Percentiles rank a stretch among this genome's conserved stretches.
Conservation (phyloP, 2,329 filamentous ascomycete genomes). For the Huntiella decipiens region DNA sequence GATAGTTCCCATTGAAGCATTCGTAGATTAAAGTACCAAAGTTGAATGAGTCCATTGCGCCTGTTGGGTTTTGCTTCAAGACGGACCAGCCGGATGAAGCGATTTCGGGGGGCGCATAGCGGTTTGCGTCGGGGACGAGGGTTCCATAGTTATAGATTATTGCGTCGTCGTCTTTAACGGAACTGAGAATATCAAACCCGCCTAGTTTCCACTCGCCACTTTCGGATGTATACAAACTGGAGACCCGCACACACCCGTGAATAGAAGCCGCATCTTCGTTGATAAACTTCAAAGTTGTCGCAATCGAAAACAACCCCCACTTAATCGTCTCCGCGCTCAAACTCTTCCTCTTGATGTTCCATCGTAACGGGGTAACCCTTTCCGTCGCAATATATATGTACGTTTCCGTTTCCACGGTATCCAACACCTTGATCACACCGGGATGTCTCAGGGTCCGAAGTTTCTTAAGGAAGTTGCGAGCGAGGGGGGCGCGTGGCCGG, state of each 20-base stretch:
- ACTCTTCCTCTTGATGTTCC: conserved; percentile 78
- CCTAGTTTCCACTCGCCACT: conserved; percentile 96
- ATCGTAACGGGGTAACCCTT: conserved; percentile 65
- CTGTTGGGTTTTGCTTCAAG: conserved; percentile 64
- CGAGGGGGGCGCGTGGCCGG: conserved; percentile 63
- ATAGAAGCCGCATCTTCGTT: conserved; percentile 85
- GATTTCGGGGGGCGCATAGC: conserved; percentile 77
- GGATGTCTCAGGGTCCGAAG: conserved; percentile 83
- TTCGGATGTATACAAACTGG: conserved; percentile 81
- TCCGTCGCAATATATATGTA: conserved; percentile 96
- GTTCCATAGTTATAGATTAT: conserved; percentile 86
- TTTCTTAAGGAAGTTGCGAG: conserved; percentile 87
- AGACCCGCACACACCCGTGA: conserved; percentile 68
- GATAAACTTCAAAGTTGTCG: conserved; percentile 86
- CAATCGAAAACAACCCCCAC: conserved; percentile 81
- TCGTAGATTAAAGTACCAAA: conserved; percentile 74
- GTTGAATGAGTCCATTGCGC: conserved; percentile 73
- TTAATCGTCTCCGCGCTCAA: conserved; percentile 83
- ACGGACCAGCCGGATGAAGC: conserved; percentile 76
- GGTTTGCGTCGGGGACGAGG: conserved; percentile 62
- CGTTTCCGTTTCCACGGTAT: conserved; percentile 87
- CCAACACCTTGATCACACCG: conserved; percentile 81
- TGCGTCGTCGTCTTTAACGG: conserved; percentile 87
- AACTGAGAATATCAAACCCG: conserved; percentile 85
- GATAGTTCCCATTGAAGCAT: conserved; percentile 74